Evolutionary conservation across 2,329 filamentous ascomycete species (phyloP).

Genomic region (Fusarium globosum): DNA sequence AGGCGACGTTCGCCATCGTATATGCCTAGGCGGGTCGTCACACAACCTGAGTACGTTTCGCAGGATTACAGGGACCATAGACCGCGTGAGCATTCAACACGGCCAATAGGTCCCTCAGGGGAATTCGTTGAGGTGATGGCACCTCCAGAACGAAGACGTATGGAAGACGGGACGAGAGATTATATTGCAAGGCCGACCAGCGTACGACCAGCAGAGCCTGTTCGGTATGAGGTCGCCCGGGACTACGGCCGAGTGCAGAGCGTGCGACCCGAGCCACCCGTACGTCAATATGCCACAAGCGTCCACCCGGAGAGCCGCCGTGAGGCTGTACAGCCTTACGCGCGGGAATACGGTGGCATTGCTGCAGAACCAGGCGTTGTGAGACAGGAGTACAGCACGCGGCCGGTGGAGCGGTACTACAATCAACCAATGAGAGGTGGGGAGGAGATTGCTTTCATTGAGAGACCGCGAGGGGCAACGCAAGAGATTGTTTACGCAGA

Average conservation of each 20-base stretch:
- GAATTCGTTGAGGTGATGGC: constrained; percentile 63
- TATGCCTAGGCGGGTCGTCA: constrained; percentile 67
- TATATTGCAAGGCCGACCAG: constrained; percentile 67
- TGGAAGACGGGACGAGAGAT: constrained; percentile 63
- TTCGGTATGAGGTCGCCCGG: constrained; percentile 55
- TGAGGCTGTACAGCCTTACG: constrained; percentile 49
- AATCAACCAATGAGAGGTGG: constrained; percentile 48
- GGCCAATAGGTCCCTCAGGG: constrained; percentile 55
- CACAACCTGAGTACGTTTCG: constrained; percentile 68
- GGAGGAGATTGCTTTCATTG: constrained; percentile 59
- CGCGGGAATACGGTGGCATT: constrained; percentile 46
- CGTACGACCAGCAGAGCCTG: constrained; percentile 63
- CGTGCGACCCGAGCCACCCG: constrained; percentile 51
- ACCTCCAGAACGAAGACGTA: constrained; percentile 53
- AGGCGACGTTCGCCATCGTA: constrained; percentile 62
- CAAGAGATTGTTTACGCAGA: constrained; percentile 61
- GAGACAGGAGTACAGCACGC: constrained; percentile 53
- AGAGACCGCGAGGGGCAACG: constrained; percentile 54
- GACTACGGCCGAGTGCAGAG: constrained; percentile 60
- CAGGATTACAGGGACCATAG: constrained; percentile 65
- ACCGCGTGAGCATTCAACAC: constrained; percentile 68
- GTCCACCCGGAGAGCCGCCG: constrained; percentile 46
- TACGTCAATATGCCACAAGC: constrained; percentile 45
- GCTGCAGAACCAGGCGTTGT: constrained; percentile 42
- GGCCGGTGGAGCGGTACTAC: constrained; percentile 58